Base-by-base conservation (phyloP, 108 stramenopile species). In the Craspedostauros australis region DNA sequence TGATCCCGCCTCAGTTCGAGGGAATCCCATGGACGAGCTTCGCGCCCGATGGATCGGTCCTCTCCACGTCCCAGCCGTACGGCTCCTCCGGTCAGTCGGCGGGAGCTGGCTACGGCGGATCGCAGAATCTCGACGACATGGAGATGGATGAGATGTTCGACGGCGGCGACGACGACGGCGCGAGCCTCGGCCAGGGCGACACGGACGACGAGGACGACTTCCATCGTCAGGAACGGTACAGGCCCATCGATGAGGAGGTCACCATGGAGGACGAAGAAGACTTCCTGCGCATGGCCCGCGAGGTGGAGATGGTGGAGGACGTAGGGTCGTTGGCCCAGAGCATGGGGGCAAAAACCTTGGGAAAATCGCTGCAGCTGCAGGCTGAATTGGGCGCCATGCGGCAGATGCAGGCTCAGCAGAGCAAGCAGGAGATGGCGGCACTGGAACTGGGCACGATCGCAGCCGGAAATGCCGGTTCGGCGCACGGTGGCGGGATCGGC, bases 281-380 rank as follows among this genome's bases (percentile, higher is more conserved):
- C 26, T 54, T 83, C 0, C 76, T 76, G 59, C 70, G 79, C 31
- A 69, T 82, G 32, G 73, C 76, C 7, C 75, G 63, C 4, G 82
- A 86, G 60, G 80, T 86, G 1, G 84, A 87, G 63, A 93, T 93
- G 84, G 60, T 93, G n/a, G 87, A 93, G 44, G 87, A 87, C 68
- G 75, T 93, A 39, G 91, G 91, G 0, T 79, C 77, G 9, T 50
- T 87, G 33, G 84, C 82, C 3, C 86, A 88, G 50, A 84, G 80
- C 49, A 22, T 93, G 33, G 91, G 86, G 8, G 91, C 86, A 0
- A 82, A 79, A 39, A 87, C 88, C 60, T 47, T 93, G 16, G 87
- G 91, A 38, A 46, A 87, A 58, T 82, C 77, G 15, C 49, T 88
- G 38, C 68, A 81, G 39, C 34, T 84, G 23, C 84, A 93, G 46